Base-by-base conservation (phyloP, 2,329 filamentous ascomycete genomes). In the Calonectria crousiana region DNA sequence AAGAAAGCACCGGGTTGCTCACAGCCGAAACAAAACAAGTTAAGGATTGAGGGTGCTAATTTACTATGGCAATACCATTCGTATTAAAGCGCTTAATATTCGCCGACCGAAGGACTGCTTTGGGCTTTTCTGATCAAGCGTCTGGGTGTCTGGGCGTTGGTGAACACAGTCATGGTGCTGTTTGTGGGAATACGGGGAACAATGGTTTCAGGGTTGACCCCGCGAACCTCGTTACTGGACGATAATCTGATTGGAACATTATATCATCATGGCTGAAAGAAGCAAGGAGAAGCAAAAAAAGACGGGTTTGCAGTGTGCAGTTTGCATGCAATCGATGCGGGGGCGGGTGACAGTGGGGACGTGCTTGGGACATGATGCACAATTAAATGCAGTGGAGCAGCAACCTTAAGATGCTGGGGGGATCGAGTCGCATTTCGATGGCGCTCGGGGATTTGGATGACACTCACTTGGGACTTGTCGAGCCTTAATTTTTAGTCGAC, bases 61-160 rank as follows among this genome's bases (percentile, higher is more conserved):
- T 36, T 79, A 41, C 52, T 73, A 18, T 79, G 76, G 72, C 69
- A 67, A 66, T 78, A 78, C 38, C 56, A 49, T 70, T 73, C 77
- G 53, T 76, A 69, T 36, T 72, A 53, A 70, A 13, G 53, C 30
- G 53, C 23, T 51, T 49, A 64, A 32, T 49, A 14, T 20, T 18
- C 23, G 5, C 16, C 32, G 8, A 26, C 10, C 6, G 36, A 41
- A 28, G 28, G 23, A 18, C 14, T 28, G 56, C 14, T 28, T 28
- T 26, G 23, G 23, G 16, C 23, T 18, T 28, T 60, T 36, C 70
- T 38, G 28, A 68, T 60, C 67, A 36, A 28, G 38, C 18, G 28
- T 30, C 23, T 16, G 49, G 23, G n/a, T 30, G 28, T 38, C 30
- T 23, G 23, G 20, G 13, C n/a, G 14, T 26, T 18, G 13, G 5